Conservation (phyloP, 306 rosid species). For the Cicer chorassanicum region DNA sequence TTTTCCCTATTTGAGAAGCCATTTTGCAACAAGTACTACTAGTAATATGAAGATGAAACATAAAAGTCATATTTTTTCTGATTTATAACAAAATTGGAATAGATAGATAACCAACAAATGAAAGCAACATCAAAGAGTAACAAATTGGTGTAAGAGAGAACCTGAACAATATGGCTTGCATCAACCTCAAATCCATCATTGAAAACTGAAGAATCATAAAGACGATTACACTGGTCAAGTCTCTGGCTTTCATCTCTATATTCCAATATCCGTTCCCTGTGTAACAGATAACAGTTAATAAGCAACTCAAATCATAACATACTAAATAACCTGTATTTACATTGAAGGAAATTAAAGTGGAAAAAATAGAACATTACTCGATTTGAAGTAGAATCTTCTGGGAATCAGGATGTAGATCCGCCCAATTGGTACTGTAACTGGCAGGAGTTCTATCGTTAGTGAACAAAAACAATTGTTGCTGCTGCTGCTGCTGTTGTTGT, state of each 20-base stretch:
- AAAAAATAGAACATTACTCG: constrained; percentile 60
- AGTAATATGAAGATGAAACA: no score
- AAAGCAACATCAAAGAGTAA: not conserved
- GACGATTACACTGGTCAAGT: constrained; percentile 94
- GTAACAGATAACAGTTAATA: constrained; percentile 36
- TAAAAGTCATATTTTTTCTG: no score
- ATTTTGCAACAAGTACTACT: no score
- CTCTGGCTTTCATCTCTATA: constrained; percentile 89
- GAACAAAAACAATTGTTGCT: constrained; percentile 60
- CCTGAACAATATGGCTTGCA: constrained; percentile 92
- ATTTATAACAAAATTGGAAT: not conserved
- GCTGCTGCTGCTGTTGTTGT: constrained; percentile 50
- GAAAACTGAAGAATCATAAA: constrained; percentile 81
- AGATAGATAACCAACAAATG: constrained; percentile 1
- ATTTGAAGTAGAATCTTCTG: constrained; percentile 89
- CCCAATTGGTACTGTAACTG: constrained; percentile 85
- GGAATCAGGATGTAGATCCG: constrained; percentile 92
- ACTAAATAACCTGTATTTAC: not conserved
- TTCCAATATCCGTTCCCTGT: constrained; percentile 85
- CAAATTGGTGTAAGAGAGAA: constrained; percentile 35
- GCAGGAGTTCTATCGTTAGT: constrained; percentile 82
- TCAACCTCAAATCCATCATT: constrained; percentile 88
- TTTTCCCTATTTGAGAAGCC: no score
- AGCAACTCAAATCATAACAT: constrained; percentile 40
- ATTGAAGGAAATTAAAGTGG: no score